Percentiles rank a stretch among this genome's conserved stretches.
phyloP scores from a whole-genome alignment of 768 basidiomycete genomes.

The Symmetrospora coprosmae region DNA sequence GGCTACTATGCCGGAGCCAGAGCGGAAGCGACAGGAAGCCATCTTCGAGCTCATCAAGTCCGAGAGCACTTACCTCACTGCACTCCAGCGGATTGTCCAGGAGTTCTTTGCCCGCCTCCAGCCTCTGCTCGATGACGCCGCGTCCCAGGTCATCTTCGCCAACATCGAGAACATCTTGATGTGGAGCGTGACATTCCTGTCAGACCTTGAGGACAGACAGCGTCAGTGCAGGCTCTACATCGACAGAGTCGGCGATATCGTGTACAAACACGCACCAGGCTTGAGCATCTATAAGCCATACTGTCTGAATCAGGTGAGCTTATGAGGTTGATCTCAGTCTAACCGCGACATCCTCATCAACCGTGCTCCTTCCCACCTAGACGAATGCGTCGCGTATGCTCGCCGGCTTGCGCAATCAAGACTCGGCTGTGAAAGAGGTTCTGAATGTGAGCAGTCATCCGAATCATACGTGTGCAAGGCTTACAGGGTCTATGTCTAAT shows the following conservation, averaged over 20 bases:
- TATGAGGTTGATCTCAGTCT: slow-evolving; percentile 61
- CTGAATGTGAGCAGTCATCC: slow-evolving; percentile 25
- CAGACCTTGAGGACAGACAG: slow-evolving; percentile 78
- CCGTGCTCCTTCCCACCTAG: neutral
- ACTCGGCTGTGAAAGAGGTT: slow-evolving; percentile 2
- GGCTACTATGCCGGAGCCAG: slow-evolving; percentile 59
- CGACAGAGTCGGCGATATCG: slow-evolving; percentile 71
- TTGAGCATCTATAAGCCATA: slow-evolving; percentile 80
- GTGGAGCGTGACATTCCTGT: slow-evolving; percentile 46
- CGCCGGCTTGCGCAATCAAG: slow-evolving; percentile 19
- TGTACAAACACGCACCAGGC: slow-evolving; percentile 52
- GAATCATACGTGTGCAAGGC: too few species aligned
- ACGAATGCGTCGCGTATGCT: slow-evolving; percentile 28
- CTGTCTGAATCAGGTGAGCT: slow-evolving; percentile 72
- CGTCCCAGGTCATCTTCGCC: slow-evolving; percentile 68
- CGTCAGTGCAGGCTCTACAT: slow-evolving; percentile 82
- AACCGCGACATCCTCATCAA: slow-evolving; percentile 40
- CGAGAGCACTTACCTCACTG: slow-evolving; percentile 75
- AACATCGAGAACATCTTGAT: slow-evolving; percentile 86
- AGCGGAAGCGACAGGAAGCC: slow-evolving; percentile 80
- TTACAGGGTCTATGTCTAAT: too few species aligned
- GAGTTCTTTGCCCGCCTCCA: slow-evolving; percentile 73
- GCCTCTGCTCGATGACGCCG: slow-evolving; percentile 56
- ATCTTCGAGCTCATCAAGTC: slow-evolving; percentile 92
- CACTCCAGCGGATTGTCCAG: slow-evolving; percentile 80